Evolutionary conservation across 768 basidiomycete species (phyloP).

Genomic region (Serendipita indica): DNA sequence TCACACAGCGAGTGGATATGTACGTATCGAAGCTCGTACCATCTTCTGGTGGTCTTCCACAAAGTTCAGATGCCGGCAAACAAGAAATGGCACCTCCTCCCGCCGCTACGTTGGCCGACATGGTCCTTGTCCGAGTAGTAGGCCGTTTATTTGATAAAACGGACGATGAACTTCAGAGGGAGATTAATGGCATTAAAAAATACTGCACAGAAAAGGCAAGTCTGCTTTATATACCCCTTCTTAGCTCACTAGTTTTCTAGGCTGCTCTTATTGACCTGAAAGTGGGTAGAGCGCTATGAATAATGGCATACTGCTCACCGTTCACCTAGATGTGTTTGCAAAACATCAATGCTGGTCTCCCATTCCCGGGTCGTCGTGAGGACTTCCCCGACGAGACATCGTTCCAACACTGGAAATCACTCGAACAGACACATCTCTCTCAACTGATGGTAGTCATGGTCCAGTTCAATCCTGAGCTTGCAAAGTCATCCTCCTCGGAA

Average conservation of each 20-base stretch:
- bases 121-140: slow-evolving; percentile 59
- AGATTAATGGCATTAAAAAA: slow-evolving; percentile 50
- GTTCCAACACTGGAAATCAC: slow-evolving; percentile 68
- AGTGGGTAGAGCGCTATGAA: slow-evolving; percentile 27
- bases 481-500: slow-evolving; percentile 58
- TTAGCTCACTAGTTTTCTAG: slow-evolving; percentile 24
- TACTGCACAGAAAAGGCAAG: slow-evolving; percentile 64
- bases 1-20: slow-evolving; percentile 64
- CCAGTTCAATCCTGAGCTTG: slow-evolving; percentile 71
- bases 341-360: slow-evolving; percentile 68
- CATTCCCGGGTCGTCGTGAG: slow-evolving; percentile 73
- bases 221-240: neutral
- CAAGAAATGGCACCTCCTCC: slow-evolving; percentile 34
- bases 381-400: slow-evolving; percentile 76
- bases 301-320: slow-evolving; percentile 14
- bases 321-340: slow-evolving; percentile 64
- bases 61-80: slow-evolving; percentile 27
- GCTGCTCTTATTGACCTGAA: slow-evolving; percentile 81
- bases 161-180: slow-evolving; percentile 49
- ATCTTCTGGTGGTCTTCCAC: slow-evolving; percentile 28
- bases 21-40: slow-evolving; percentile 73
- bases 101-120: slow-evolving; percentile 36
- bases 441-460: slow-evolving; percentile 82
- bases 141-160: slow-evolving; percentile 61
- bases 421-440: slow-evolving; percentile 71